Base-by-base conservation (phyloP, 306 rosid genomes). In the Trichosanthes cucumerina region DNA sequence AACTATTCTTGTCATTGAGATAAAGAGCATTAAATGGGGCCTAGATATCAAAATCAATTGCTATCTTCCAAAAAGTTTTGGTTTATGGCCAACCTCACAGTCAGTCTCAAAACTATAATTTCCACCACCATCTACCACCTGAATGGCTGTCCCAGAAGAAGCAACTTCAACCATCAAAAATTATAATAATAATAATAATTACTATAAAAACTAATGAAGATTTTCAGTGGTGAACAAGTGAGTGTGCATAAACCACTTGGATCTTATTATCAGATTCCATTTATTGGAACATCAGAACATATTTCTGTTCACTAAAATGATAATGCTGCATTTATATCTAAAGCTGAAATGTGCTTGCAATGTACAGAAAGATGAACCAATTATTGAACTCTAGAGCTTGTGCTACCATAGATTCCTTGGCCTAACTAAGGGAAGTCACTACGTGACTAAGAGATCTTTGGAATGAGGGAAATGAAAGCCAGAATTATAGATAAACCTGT, bases 401-500 rank as follows among this genome's bases (percentile, higher is more conserved):
- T 26, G 59, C 65, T 81, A 65, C 71, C 82, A 75, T 38, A 18
- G 24, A 72, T 62, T 80, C 58, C 28, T 76, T 75, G 68, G 79
- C 79, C 79, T 76, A 19, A 58, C 23, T 38, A n/a, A 16, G 85
- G 76, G 78, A 62, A 28, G 49, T 75, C 84, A 83, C 80, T 50
- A 78, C 81, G 80, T 80, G 81, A 76, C 39, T 60, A 39, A 23
- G 62, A 66, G 75, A 58, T 78, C 60, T n/a, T 34, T 53, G 11
- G 19, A 69, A 60, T 8, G 31, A 31, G 14, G 60, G 54, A 52
- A 78, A 53, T 80, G 78, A 41, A 70, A 78, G 53, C 34, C 39
- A 31, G 79, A 63, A 75, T 60, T 76, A 56, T 54, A 64, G 44
- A 84, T 43, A 80, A 80, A 80, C 69, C 88, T 88, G 90, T 88